Evolutionary conservation across 73 alveolate species (phyloP), one percentile per base, ranked within the genome.

Genomic region (Loxodes magnus): DNA sequence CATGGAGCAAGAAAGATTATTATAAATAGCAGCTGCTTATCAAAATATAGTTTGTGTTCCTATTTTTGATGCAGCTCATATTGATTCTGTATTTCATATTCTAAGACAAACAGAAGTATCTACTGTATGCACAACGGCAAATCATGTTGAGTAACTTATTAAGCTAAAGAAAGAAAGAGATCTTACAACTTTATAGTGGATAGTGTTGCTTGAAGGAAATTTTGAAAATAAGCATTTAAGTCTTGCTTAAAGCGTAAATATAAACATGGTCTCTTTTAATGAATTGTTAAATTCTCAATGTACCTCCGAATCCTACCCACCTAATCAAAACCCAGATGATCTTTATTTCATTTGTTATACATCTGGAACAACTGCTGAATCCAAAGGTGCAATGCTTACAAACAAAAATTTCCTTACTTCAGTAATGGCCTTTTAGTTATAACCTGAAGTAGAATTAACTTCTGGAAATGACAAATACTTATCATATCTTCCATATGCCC

Each of bases 281-380:
- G 61, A 56, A 24, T 26, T 75, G 5, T 25, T 79, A 28, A 51
- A 52, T 5, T 27, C 54, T 36, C 49, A 67, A 26, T 16, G 52
- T 26, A 9, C 22, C 24, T 62, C 36, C 5, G 63, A 48, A 67
- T 51, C 56, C 56, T 4, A 19, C 53, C 20, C 70, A 29, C 33
- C 83, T 50, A 2, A 41, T 21, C n/a, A n/a, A n/a, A n/a, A n/a
- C n/a, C 79, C 83, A 24, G 65, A 71, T 50, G 83, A 63, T 31
- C 57, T 77, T 26, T 77, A 51, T 50, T 79, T 95, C 23, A 69
- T 93, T 50, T 82, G 95, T 64, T 93, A 93, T 77, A 90, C 98
- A 9, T 78, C 96, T 19, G 99, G 99, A 10, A 93, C 99, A 6
- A 81, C 97, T 12, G 99, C 97, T 26, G 84, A 77, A 50, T 97